Evolutionary conservation across 805 yeast species (phyloP).

Genomic region (Yarrowia hollandica): DNA sequence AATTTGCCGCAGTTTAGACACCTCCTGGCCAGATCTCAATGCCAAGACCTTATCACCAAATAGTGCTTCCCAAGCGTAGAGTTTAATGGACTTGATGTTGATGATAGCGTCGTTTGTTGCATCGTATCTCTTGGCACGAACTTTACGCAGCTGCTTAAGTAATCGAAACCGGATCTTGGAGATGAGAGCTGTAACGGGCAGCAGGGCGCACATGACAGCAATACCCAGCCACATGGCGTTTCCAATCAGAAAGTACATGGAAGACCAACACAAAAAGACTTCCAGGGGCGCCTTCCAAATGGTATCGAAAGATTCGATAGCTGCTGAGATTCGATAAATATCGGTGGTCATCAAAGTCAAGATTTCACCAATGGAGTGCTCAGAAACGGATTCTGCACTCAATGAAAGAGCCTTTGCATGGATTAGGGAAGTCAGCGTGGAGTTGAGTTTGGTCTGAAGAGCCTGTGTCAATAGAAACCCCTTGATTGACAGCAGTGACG

Average conservation of each 20-base stretch:
- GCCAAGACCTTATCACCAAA: conserved; percentile 67
- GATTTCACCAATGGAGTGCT: conserved; percentile 84
- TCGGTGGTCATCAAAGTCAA: conserved; percentile 95
- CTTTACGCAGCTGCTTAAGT: conserved; percentile 69
- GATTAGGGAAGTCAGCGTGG: conserved; percentile 61
- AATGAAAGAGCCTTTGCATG: conserved; percentile 69
- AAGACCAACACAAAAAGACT: conserved; percentile 68
- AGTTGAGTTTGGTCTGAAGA: conserved; percentile 64
- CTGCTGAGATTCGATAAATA: conserved; percentile 81
- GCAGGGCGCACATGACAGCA: conserved; percentile 66
- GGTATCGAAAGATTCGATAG: conserved; percentile 73
- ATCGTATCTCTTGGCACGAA: conserved; percentile 89
- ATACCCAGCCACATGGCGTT: conserved; percentile 94
- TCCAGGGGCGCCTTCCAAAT: conserved; percentile 95
- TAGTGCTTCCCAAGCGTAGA: conserved; percentile 95
- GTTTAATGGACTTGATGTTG: conserved; percentile 84
- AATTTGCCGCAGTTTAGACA: conserved; percentile 70
- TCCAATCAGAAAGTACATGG: conserved; percentile 73
- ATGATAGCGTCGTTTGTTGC: conserved; percentile 81
- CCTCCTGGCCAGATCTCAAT: conserved; percentile 86
- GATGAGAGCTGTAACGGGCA: conserved; percentile 73
- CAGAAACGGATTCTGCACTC: conserved; percentile 63
- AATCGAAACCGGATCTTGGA: conserved; percentile 50
- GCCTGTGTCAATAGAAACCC: conserved; percentile 74
- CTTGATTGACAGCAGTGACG: conserved; percentile 74